Conservation (phyloP, 805 yeast species). For the Candida argentea region DNA sequence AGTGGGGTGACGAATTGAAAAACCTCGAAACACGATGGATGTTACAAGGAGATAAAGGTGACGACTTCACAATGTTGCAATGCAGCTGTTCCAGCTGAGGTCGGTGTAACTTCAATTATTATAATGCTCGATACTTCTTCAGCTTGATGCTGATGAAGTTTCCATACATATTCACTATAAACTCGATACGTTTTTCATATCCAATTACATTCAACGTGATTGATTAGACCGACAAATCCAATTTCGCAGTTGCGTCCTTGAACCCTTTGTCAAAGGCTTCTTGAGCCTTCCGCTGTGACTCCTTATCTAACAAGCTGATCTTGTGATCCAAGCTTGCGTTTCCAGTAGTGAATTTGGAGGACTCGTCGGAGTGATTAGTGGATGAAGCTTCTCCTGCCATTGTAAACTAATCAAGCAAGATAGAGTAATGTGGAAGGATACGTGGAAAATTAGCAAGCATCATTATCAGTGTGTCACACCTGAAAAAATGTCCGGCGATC, state of each 20-base stretch:
- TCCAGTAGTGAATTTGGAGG: constrained; percentile 29
- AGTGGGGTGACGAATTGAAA: constrained; percentile 60
- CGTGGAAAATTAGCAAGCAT: too few species aligned
- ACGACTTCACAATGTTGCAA: constrained; percentile 50
- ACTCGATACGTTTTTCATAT: not conserved
- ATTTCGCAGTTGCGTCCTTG: constrained; percentile 23
- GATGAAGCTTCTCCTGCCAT: too few species aligned
- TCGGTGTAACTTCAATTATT: too few species aligned
- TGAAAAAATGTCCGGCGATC: too few species aligned
- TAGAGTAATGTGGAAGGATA: too few species aligned
- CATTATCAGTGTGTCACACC: too few species aligned
- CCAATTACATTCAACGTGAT: not conserved
- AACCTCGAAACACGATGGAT: constrained; percentile 51
- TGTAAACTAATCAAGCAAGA: too few species aligned
- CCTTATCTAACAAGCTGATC: constrained; percentile 23
- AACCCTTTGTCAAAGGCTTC: constrained; percentile 31
- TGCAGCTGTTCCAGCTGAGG: constrained; percentile 59
- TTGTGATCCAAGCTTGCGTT: constrained; percentile 24
- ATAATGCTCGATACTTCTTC: too few species aligned
- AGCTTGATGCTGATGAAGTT: too few species aligned
- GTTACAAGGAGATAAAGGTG: constrained; percentile 38
- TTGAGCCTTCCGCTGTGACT: constrained; percentile 27
- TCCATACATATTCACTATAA: too few species aligned
- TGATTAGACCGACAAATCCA: too few species aligned
- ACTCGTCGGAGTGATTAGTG: too few species aligned